These are phyloP conservation scores for Cercospora nicotianae DNA, from an alignment of 2,329 filamentous ascomycete genomes.

Conservation along the genomic window DNA sequence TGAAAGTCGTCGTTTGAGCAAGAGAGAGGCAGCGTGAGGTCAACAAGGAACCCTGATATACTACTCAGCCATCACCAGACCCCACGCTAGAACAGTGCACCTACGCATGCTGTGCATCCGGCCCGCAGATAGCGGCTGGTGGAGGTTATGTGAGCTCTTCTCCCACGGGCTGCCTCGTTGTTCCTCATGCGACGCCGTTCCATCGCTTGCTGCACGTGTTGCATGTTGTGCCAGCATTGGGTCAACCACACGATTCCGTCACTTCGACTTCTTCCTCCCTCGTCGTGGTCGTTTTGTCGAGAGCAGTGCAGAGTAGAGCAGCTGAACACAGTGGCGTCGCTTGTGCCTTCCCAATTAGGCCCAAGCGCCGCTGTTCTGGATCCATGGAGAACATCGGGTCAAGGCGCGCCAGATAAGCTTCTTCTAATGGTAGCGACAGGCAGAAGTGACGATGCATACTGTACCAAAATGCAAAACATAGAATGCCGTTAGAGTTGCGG, in stretches of 20 bases:
- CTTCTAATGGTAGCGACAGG: background rate
- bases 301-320: background rate
- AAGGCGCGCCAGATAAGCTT: constrained; percentile 4
- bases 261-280: background rate
- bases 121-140: constrained; percentile 18
- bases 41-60: constrained; percentile 16
- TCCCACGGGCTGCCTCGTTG: background rate
- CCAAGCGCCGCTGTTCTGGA: background rate
- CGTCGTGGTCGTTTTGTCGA: background rate
- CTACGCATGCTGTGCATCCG: constrained; percentile 8
- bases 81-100: constrained; percentile 13
- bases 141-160: constrained; percentile 2
- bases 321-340: background rate
- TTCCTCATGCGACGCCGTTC: background rate
- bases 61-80: constrained; percentile 6
- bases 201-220: background rate
- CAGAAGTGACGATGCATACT: background rate
- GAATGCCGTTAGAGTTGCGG: background rate
- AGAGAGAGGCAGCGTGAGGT: constrained; percentile 10
- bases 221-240: background rate
- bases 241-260: background rate
- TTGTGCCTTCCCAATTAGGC: constrained; percentile 9
- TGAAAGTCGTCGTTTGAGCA: background rate
- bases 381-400: background rate
- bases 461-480: background rate